Evolutionary conservation across 1,284 basidiomycete genomes (phyloP).

Genomic region (Coriolopsis trogii): DNA sequence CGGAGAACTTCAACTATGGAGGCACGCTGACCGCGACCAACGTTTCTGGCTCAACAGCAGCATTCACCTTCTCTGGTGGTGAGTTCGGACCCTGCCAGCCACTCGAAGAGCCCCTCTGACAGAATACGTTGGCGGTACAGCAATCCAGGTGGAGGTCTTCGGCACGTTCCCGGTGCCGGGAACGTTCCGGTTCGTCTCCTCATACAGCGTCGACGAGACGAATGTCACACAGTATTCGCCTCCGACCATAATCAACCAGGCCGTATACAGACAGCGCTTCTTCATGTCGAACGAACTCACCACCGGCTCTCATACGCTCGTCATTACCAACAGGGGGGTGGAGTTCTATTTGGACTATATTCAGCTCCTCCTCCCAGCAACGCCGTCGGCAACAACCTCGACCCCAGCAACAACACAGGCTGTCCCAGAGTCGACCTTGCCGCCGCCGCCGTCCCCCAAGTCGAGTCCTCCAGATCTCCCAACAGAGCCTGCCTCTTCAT

Average conservation of each 20-base stretch:
- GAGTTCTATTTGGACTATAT: neutral
- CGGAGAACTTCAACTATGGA: neutral
- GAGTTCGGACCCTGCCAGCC: neutral
- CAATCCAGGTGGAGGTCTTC: neutral
- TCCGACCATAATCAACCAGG: neutral
- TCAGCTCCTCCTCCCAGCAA: neutral
- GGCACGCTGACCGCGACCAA: neutral
- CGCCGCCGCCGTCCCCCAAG: no score
- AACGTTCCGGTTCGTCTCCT: neutral
- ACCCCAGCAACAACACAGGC: no score
- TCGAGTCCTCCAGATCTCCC: no score
- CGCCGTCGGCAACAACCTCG: no score
- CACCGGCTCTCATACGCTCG: neutral
- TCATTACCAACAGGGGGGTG: neutral
- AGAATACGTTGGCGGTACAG: neutral
- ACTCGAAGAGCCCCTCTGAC: neutral
- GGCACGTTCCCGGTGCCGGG: conserved; percentile 1
- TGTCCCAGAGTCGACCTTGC: no score
- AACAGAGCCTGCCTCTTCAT: no score
- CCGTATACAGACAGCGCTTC: neutral
- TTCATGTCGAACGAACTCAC: neutral
- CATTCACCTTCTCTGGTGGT: conserved; percentile 1
- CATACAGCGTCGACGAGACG: neutral
- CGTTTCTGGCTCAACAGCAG: neutral
- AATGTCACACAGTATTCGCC: neutral